Evolutionary conservation across 2,329 filamentous ascomycete genomes (phyloP).

Genomic region (Emergomyces africanus): DNA sequence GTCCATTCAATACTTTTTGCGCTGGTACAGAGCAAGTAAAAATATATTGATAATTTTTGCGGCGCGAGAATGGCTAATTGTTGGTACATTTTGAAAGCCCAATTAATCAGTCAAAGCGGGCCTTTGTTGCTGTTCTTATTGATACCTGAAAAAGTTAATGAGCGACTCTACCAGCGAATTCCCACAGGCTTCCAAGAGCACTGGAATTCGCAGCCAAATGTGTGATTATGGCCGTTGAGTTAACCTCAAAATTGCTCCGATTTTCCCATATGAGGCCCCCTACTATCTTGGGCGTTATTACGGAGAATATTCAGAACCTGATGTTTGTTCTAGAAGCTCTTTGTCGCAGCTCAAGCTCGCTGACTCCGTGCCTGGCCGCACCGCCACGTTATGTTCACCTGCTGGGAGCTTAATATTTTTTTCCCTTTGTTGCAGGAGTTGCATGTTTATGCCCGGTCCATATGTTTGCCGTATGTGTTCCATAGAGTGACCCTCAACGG

Average conservation of each 20-base stretch:
- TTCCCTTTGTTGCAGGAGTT: background rate
- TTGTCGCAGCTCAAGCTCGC: too few relatives aligned
- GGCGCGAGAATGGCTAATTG: background rate
- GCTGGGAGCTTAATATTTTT: background rate
- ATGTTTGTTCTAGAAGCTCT: background rate
- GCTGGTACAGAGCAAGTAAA: background rate
- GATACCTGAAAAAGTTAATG: background rate
- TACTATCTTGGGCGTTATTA: background rate
- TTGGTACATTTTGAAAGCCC: background rate
- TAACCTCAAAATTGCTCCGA: background rate
- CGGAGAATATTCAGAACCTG: too few relatives aligned
- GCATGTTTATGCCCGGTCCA: background rate
- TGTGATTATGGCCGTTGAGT: background rate
- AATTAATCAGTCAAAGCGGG: background rate
- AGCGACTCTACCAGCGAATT: background rate
- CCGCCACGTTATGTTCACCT: background rate
- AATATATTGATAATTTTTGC: background rate
- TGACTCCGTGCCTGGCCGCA: background rate
- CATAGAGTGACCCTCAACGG: background rate
- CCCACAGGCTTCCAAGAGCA: background rate
- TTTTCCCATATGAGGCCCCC: background rate
- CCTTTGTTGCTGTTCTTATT: background rate
- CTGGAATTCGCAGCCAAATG: background rate
- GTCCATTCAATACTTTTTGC: background rate
- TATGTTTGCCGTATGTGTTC: background rate